phyloP scores from a whole-genome alignment of 2,329 filamentous ascomycete species.

The Trichoderma semiorbis region DNA sequence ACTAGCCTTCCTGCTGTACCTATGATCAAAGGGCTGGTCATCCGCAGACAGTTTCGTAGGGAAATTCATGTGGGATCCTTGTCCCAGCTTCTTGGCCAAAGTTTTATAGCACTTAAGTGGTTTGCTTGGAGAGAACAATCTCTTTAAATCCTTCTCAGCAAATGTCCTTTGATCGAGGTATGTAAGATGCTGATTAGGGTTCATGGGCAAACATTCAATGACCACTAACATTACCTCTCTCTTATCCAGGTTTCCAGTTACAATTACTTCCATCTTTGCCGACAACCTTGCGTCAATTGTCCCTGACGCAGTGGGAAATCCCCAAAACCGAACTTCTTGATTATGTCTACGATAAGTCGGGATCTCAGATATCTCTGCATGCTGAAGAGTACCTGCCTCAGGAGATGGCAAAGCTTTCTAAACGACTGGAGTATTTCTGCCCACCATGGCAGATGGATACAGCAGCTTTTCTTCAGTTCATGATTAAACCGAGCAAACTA shows the following conservation, averaged over 20 bases:
- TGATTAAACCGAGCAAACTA: background rate
- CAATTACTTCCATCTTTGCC: slow-evolving; percentile 2
- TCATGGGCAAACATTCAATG: background rate
- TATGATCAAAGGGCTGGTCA: background rate
- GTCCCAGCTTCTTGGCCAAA: background rate
- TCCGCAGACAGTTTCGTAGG: slow-evolving; percentile 8
- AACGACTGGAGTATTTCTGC: background rate
- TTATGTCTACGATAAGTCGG: background rate
- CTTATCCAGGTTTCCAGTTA: background rate
- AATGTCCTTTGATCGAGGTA: background rate
- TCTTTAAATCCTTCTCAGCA: background rate
- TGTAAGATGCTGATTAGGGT: background rate
- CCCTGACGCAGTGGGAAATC: slow-evolving; percentile 6
- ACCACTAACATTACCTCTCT: background rate
- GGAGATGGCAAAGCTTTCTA: slow-evolving; percentile 8
- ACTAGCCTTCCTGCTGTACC: background rate
- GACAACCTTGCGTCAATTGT: slow-evolving; percentile 1
- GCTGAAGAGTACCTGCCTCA: background rate
- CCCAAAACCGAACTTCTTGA: background rate
- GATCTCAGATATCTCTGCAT: background rate
- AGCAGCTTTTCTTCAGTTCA: background rate
- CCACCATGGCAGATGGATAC: slow-evolving; percentile 13
- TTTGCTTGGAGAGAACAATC: slow-evolving; percentile 6
- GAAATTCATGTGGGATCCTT: background rate
- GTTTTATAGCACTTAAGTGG: slow-evolving; percentile 8